A percentile compares a stretch with the other conserved stretches of the same genome.
These are phyloP conservation scores for Linnemannia schmuckeri DNA, from an alignment of 192 early-diverging fungal species.

Conservation along the genomic window DNA sequence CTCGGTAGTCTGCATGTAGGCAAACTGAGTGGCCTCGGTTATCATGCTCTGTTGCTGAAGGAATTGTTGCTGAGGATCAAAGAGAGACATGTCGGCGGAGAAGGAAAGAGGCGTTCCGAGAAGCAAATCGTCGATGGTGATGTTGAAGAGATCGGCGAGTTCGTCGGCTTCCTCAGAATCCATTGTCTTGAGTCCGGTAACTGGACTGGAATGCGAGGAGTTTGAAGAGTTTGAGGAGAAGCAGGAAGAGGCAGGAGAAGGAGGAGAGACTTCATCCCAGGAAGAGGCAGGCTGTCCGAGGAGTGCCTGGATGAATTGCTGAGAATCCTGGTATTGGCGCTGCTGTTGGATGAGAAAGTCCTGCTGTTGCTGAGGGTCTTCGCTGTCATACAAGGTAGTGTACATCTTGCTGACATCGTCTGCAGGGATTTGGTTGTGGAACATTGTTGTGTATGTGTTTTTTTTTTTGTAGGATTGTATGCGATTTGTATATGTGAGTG, in stretches of 20 bases:
- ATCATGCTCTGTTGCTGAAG: constrained; percentile 1
- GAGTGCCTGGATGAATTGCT: neutral
- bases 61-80: neutral
- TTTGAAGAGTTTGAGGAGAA: constrained; percentile 21
- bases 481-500: no score
- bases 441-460: neutral
- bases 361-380: constrained; percentile 19
- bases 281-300: neutral
- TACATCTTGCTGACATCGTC: constrained; percentile 38
- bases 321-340: neutral
- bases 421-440: constrained; percentile 1
- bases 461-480: neutral
- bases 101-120: constrained; percentile 4
- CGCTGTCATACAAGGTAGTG: constrained; percentile 36
- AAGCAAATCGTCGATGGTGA: constrained; percentile 30
- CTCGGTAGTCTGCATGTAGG: neutral
- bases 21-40: neutral
- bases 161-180: constrained; percentile 20
- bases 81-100: constrained; percentile 14
- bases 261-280: constrained; percentile 15
- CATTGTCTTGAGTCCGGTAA: constrained; percentile 13
- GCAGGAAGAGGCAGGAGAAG: constrained; percentile 19
- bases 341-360: constrained; percentile 20
- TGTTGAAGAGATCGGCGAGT: constrained; percentile 24
- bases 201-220: constrained; percentile 28